These are phyloP conservation scores for Kernera saxatilis DNA, from an alignment of 345 rosid genomes.

Conservation along the genomic window DNA sequence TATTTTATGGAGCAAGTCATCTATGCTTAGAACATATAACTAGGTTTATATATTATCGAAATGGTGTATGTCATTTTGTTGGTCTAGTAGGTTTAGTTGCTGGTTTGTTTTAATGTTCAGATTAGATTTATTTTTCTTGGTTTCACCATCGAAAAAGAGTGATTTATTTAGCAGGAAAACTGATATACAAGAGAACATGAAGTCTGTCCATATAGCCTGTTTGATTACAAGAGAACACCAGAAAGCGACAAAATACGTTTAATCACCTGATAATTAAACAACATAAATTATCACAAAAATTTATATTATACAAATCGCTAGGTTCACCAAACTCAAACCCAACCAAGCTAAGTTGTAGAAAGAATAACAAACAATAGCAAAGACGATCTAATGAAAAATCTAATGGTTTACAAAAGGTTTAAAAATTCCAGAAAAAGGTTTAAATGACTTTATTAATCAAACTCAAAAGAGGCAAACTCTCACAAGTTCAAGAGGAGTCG, in stretches of 20 bases:
- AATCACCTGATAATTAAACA: not conserved
- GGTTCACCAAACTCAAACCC: not conserved
- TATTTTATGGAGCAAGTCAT: not conserved
- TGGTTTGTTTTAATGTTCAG: not conserved
- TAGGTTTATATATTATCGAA: not conserved
- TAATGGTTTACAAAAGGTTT: not conserved
- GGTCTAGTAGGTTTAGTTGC: not conserved
- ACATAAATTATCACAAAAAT: not conserved
- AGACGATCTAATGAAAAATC: not conserved
- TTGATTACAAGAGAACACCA: not conserved
- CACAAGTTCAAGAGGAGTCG: constrained; percentile 5
- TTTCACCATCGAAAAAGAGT: not conserved
- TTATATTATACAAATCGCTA: not conserved
- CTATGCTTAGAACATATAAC: not conserved
- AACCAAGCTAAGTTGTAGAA: not conserved
- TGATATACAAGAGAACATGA: not conserved
- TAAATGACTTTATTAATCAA: constrained; percentile 12
- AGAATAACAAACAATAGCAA: not conserved
- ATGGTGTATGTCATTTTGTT: not conserved
- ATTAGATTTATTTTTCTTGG: not conserved
- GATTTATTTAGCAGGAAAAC: not conserved
- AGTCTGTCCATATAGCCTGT: not conserved
- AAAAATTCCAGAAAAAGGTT: not conserved
- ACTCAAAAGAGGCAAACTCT: constrained; percentile 14
- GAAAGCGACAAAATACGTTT: not conserved